These are phyloP conservation scores for Angophora floribunda DNA, from an alignment of 345 rosid genomes.

Conservation along the genomic window DNA sequence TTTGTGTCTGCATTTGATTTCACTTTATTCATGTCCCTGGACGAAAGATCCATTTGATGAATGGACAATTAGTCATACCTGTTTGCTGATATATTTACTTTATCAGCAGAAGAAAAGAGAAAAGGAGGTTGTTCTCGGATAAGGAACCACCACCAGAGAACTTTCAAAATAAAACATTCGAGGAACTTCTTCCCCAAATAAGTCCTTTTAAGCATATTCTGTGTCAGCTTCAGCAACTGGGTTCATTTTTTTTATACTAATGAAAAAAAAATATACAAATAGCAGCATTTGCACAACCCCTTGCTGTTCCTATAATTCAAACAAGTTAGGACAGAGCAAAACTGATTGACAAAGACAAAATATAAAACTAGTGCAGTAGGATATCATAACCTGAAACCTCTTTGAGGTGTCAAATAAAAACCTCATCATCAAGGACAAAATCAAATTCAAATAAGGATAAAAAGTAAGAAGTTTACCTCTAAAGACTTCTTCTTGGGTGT, in stretches of 20 bases:
- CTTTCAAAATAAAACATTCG: background rate
- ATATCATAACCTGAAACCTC: background rate
- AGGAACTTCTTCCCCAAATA: background rate
- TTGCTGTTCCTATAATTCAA: background rate
- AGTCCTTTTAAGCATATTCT: background rate
- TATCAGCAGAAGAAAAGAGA: background rate
- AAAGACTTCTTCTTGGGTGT: conserved; percentile 43
- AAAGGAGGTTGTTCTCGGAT: background rate
- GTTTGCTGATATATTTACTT: background rate
- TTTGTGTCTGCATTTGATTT: background rate
- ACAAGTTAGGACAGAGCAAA: background rate
- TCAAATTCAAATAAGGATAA: background rate
- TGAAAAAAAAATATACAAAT: background rate
- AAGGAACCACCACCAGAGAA: background rate
- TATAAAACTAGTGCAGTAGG: background rate
- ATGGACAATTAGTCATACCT: background rate
- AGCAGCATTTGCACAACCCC: background rate
- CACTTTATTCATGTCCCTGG: background rate
- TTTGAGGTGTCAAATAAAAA: background rate
- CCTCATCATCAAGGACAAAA: background rate
- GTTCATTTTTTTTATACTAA: background rate
- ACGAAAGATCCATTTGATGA: background rate
- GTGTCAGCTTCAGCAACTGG: background rate
- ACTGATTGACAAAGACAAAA: background rate
- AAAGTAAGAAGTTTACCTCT: conserved; percentile 28